A percentile compares a stretch with the other conserved stretches of the same genome.
Evolutionary conservation across 305 asterid species (phyloP).

Genomic region (Fraxinus paxiana): DNA sequence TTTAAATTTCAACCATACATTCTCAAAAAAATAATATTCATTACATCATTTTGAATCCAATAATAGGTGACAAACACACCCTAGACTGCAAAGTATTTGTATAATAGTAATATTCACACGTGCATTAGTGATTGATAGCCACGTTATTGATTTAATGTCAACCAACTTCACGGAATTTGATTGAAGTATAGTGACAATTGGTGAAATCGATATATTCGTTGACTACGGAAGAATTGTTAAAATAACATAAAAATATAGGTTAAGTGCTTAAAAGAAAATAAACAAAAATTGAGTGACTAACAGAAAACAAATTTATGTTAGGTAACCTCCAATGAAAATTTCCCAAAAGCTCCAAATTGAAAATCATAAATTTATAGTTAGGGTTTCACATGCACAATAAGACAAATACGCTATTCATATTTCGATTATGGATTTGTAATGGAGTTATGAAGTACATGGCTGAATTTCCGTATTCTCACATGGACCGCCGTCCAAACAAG

Average conservation of each 20-base stretch:
- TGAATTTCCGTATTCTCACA: slow-evolving; percentile 32
- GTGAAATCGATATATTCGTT: background rate
- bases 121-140: background rate
- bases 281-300: background rate
- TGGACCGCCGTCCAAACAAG: slow-evolving; percentile 48
- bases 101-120: background rate
- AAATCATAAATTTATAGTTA: background rate
- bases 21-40: no score
- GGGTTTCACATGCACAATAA: background rate
- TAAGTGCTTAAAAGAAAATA: background rate
- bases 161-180: background rate
- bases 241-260: background rate
- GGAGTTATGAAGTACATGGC: slow-evolving; percentile 30
- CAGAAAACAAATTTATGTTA: background rate
- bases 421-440: background rate
- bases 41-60: no score
- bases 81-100: background rate
- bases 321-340: background rate
- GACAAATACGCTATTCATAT: background rate
- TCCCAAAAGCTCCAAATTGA: background rate
- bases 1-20: no score
- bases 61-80: no score
- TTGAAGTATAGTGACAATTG: background rate
- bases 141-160: no score
- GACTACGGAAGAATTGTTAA: background rate